Percentiles rank a stretch among this genome's conserved stretches.
Conservation (phyloP, 176 grass and related monocot genomes). For the Eragrostis nindensis region DNA sequence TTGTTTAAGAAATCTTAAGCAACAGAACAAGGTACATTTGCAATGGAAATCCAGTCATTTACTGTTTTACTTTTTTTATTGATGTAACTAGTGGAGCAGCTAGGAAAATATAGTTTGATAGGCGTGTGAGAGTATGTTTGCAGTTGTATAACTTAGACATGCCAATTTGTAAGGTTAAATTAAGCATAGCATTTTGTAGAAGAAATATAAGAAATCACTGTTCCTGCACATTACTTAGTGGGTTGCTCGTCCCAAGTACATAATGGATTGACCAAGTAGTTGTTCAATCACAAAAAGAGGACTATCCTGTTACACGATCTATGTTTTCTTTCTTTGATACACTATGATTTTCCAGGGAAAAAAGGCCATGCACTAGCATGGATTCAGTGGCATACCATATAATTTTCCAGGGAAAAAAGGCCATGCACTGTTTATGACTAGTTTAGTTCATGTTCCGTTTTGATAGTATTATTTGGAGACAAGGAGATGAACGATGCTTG, state of each 20-base stretch:
- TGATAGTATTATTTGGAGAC: background rate
- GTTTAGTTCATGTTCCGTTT: background rate
- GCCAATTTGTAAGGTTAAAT: background rate
- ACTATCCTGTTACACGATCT: background rate
- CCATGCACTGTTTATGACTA: background rate
- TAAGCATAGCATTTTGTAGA: background rate
- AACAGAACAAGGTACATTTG: constrained; percentile 78
- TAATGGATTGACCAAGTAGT: background rate
- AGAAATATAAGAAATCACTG: background rate
- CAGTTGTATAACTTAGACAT: background rate
- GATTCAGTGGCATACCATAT: background rate
- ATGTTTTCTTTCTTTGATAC: background rate
- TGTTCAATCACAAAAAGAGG: background rate
- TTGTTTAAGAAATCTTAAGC: constrained; percentile 89
- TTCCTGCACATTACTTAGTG: background rate
- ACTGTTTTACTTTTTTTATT: background rate
- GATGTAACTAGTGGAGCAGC: background rate
- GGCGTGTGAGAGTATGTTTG: background rate
- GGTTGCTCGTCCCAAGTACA: constrained; percentile 3
- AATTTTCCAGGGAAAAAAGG: too few relatives aligned
- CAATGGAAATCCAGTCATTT: constrained; percentile 4
- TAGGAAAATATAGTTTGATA: background rate
- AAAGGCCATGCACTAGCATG: background rate
- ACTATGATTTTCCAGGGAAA: background rate
- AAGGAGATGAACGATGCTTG: background rate